These are phyloP conservation scores for Phytopythium boreale DNA, from an alignment of 352 stramenopile genomes.

Conservation along the genomic window DNA sequence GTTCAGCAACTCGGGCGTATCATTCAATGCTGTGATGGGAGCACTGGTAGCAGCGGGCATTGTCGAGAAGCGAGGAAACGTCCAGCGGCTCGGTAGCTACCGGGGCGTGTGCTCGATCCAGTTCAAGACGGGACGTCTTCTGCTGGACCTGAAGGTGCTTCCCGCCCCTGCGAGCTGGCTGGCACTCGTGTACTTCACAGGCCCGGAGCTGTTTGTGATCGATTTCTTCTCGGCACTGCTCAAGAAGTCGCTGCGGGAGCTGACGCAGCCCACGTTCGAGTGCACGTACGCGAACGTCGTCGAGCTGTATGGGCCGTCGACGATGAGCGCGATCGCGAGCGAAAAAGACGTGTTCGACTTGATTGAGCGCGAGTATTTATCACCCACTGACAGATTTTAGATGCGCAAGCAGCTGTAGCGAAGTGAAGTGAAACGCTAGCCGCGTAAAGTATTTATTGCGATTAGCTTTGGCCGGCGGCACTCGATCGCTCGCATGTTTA, in stretches of 20 bases:
- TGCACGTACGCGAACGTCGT: conserved; percentile 35
- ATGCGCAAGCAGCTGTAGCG: neutral
- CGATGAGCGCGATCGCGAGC: conserved; percentile 33
- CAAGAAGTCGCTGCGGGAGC: conserved; percentile 36
- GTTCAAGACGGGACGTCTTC: conserved; percentile 50
- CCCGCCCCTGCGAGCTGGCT: conserved; percentile 56
- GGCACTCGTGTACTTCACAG: conserved; percentile 74
- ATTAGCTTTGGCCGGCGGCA: neutral
- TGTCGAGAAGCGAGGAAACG: conserved; percentile 14
- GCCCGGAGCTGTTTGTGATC: conserved; percentile 49
- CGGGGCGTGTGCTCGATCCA: conserved; percentile 51
- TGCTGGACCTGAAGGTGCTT: conserved; percentile 76
- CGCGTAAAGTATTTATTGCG: conserved; percentile 25
- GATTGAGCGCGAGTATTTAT: conserved; percentile 39
- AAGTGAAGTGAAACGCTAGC: neutral
- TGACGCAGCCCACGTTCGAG: conserved; percentile 54
- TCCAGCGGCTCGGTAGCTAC: neutral
- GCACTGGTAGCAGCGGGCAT: conserved; percentile 40
- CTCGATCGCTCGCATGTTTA: neutral
- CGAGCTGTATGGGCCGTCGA: conserved; percentile 28
- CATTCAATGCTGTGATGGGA: conserved; percentile 33
- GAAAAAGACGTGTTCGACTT: conserved; percentile 68
- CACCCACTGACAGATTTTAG: conserved; percentile 33
- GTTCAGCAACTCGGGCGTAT: neutral
- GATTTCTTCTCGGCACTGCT: conserved; percentile 45